Evolutionary conservation across 441 rosid genomes (phyloP).

Genomic region (Adansonia rubrostipa): DNA sequence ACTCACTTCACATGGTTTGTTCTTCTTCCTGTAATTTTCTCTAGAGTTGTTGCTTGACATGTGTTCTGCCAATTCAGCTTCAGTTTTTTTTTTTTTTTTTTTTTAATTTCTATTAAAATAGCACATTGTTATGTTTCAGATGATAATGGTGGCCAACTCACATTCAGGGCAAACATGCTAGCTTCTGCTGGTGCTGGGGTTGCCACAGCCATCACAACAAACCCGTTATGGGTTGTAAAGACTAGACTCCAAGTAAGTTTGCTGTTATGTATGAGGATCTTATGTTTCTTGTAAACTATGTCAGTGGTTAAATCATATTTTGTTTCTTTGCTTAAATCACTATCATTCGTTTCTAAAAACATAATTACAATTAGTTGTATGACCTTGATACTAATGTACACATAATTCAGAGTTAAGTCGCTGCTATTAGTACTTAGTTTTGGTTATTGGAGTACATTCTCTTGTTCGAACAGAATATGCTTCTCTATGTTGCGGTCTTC

Average conservation of each 20-base stretch:
- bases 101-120: constrained; percentile 1
- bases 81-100: too few species aligned
- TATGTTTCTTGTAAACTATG: constrained; percentile 2
- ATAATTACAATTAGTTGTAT: not conserved
- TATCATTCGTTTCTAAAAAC: not conserved
- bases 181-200: constrained; percentile 98
- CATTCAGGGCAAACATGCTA: constrained; percentile 75
- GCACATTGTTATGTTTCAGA: constrained; percentile 42
- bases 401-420: constrained; percentile 4
- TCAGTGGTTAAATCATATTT: not conserved
- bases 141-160: constrained; percentile 50
- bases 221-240: constrained; percentile 99
- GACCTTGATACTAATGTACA: not conserved
- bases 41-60: constrained; percentile 5
- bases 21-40: constrained; percentile 10
- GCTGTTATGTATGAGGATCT: constrained; percentile 3
- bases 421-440: not conserved
- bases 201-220: constrained; percentile 80
- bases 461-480: constrained; percentile 17
- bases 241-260: constrained; percentile 84
- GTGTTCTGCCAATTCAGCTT: not conserved
- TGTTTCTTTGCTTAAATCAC: constrained; percentile 4
- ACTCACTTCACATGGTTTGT: constrained; percentile 78
- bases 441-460: constrained; percentile 23
- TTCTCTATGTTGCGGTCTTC: not conserved